Base-by-base conservation (phyloP, 1,139 yeast species). In the Pichia sp. region DNA sequence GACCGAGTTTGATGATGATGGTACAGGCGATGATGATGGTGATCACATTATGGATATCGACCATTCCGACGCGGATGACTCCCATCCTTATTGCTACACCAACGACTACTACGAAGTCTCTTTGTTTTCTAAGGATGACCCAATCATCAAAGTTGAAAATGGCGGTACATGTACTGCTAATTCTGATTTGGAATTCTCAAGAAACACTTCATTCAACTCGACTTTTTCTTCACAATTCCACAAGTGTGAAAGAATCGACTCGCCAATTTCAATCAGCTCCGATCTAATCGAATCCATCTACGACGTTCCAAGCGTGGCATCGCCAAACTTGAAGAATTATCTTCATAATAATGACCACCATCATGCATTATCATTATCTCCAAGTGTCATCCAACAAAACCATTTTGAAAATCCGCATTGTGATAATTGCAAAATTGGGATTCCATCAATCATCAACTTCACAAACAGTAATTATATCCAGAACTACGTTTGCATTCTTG, bases 401-500 rank as follows among this genome's bases (percentile, higher is more conserved):
- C 27, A 24, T 24, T 24, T 24, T 24, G 27, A 24, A 24, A 24
- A 24, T 24, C 27, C 7, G 10, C 27, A 24, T 17, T 22, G 37
- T n/a, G 38, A 38, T 38, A 44, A 44, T n/a, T 20, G 42, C 18
- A 47, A 40, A 22, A 40, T 42, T 33, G 35, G 37, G n/a, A 33
- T 44, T 28, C 42, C 46, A 27, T 20, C 38, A 27, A 30, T 38
- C 17, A 15, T 24, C 3, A 39, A 31, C 15, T 42, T 38, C n/a
- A 4, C 40, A 35, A 46, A 35, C 34, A 42, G 28, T 19, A 44
- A 40, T 28, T 7, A n/a, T 9, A 31, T 41, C 24, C 36, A 40
- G 14, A 38, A 28, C 24, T 47, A 40, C 34, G 39, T 44, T 24
- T 47, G 40, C 7, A 43, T 36, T 11, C 42, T 40, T 43, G 50